Base-by-base conservation (phyloP, 2,329 filamentous ascomycete genomes). In the Venturia asperata region DNA sequence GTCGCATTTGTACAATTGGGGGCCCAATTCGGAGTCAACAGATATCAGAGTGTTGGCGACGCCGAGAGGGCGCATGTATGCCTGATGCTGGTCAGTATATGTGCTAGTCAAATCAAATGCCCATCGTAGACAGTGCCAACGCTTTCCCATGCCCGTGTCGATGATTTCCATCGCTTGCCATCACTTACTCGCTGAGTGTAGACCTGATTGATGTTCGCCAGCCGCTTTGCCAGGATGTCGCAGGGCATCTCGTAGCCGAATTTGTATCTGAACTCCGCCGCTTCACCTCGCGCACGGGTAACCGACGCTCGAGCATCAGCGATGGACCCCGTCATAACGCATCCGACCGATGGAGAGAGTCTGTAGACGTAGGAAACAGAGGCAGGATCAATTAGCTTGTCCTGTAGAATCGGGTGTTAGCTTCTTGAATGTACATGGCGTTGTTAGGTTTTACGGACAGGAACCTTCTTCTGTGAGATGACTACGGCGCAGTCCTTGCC, bases 241-340 rank as follows among this genome's bases (percentile, higher is more conserved):
- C 92, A 96, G 67, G 94, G 94, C 94, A 99, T 99, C 83, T 99
- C 94, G 79, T 99, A 99, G 74, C 94, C 94, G 76, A 87, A 96
- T 81, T 97, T 97, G 87, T 99, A 99, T 79, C 88, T 87, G 82
- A 99, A 99, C 76, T 99, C 93, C 66, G 93, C 93, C 70, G 94
- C 94, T 81, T 99, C 94, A 72, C 91, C 90, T 80, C 94, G 89
- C 69, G 94, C 94, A 74, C 94, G 88, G 78, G 91, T 91, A 67
- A 96, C 91, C 69, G 91, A 95, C 41, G 94, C 92, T 76, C 94
- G 85, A 67, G 94, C 94, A 82, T 99, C 94, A 72, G 94, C 93
- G 78, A 99, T 97, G 70, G 94, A 97, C 64, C 94, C 94, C 62
- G 94, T 99, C 87, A 99, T 97, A 73, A 97, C 94, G 76, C 92